phyloP scores from a whole-genome alignment of 345 rosid species.

The Ceriops zippeliana region DNA sequence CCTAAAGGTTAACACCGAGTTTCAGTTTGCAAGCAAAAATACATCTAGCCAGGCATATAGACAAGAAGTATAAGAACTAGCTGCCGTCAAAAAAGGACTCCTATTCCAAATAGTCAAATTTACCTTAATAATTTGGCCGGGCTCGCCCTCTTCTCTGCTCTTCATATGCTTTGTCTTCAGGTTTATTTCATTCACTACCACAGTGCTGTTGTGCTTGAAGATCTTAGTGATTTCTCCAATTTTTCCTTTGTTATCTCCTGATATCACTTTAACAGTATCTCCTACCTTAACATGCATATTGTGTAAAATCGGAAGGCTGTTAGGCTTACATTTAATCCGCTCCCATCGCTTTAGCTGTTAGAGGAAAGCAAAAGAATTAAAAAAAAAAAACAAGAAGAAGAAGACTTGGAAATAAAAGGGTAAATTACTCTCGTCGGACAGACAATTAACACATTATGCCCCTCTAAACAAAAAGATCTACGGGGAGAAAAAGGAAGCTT shows the following conservation, averaged over 20 bases:
- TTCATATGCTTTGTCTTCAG: constrained; percentile 88
- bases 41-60: not conserved
- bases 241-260: constrained; percentile 88
- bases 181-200: constrained; percentile 74
- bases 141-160: constrained; percentile 81
- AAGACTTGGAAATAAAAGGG: not conserved
- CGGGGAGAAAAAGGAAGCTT: not conserved
- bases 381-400: not conserved
- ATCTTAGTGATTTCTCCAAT: constrained; percentile 70
- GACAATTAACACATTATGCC: not conserved
- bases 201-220: constrained; percentile 71
- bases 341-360: constrained; percentile 87
- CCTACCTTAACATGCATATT: constrained; percentile 94
- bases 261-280: constrained; percentile 72
- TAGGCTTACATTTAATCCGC: constrained; percentile 81
- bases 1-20: not conserved
- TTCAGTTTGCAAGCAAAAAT: not conserved
- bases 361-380: constrained; percentile 4
- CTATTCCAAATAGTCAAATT: not conserved
- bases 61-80: not conserved
- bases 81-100: not conserved
- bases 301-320: constrained; percentile 81
- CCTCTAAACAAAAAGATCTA: not conserved
- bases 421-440: not conserved
- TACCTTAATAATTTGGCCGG: constrained; percentile 87